Evolutionary conservation across 257 asterid species (phyloP), one percentile per base, ranked within the genome.

Genomic region (Ehretia macrophylla): DNA sequence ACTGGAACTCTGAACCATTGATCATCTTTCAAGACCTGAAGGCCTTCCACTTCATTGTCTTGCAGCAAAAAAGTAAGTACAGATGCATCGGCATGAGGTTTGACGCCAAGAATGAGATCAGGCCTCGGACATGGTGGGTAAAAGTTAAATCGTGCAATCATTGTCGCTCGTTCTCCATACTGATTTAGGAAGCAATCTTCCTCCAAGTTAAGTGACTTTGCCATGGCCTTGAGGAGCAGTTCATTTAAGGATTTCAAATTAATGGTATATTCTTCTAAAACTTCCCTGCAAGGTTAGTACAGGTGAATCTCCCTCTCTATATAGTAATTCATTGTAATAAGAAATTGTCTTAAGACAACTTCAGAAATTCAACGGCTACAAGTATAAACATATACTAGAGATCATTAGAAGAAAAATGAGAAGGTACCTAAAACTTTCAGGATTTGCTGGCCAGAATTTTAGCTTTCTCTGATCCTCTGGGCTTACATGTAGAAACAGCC

Each of bases 41-140:
- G 95, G 35, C 94, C 95, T 72, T 56, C 78, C 0, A 88, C 88
- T 51, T 75, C 72, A 40, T 72, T 66, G 57, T 86, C 95, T 51
- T 80, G 97, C 55, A 86, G 60, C 56, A 89, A 72, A 32, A 82
- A 40, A 16, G 97, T 89, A 3, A 83, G 1, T 42, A 68, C 81
- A 2, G 89, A 54, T 45, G 84, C 95, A 72, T 84, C 95, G 0
- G 86, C 78, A 32, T 89, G 97, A 21, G 94, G 86, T 59, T 82
- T 86, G 55, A 82, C 64, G 14, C 94, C 97, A 14, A 71, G 79
- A 67, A 84, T 85, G 37, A 65, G 72, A 40, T 75, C 87, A 12
- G 95, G 86, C 71, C 72, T 84, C 18, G 83, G 71, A 59, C 87
- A 86, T 8, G 84, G 91, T 48, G 95, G 88, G 56, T 80, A 86